Evolutionary conservation across 805 yeast genomes (phyloP).

Genomic region (Saccharomycopsis fodiens): DNA sequence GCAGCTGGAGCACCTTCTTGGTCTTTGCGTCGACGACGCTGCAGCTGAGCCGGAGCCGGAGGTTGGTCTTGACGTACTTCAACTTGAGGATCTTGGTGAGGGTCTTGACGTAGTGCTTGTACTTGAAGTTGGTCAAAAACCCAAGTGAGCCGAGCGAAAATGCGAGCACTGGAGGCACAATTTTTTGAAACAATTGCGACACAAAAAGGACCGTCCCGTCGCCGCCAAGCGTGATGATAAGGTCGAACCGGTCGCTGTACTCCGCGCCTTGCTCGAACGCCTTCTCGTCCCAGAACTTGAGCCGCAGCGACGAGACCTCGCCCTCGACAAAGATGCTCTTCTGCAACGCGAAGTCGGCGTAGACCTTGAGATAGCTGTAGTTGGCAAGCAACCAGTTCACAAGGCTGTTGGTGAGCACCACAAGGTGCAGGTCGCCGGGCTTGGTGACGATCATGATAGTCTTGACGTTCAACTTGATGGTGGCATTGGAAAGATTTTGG

Average conservation of each 20-base stretch:
- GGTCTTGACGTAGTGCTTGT: slow-evolving; percentile 29
- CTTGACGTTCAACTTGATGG: slow-evolving; percentile 59
- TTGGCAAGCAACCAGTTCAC: slow-evolving; percentile 62
- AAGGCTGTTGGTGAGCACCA: slow-evolving; percentile 68
- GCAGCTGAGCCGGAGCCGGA: slow-evolving; percentile 85
- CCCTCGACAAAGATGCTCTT: slow-evolving; percentile 19
- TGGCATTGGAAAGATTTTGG: slow-evolving; percentile 62
- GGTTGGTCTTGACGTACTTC: slow-evolving; percentile 49
- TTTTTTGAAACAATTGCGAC: slow-evolving; percentile 48
- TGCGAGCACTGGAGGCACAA: slow-evolving; percentile 59
- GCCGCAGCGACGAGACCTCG: slow-evolving; percentile 19
- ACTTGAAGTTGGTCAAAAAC: slow-evolving; percentile 50
- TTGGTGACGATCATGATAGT: slow-evolving; percentile 82
- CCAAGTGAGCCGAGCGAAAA: slow-evolving; percentile 64
- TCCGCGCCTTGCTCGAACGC: slow-evolving; percentile 20
- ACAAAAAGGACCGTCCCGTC: slow-evolving; percentile 67
- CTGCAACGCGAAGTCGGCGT: slow-evolving; percentile 66
- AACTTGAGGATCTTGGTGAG: slow-evolving; percentile 27
- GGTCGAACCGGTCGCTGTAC: slow-evolving; percentile 37
- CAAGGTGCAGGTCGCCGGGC: slow-evolving; percentile 74
- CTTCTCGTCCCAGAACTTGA: slow-evolving; percentile 36
- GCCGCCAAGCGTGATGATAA: slow-evolving; percentile 61
- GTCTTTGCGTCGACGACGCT: slow-evolving; percentile 45
- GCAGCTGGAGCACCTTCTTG: slow-evolving; percentile 45
- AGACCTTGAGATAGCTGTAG: slow-evolving; percentile 40